Conservation (phyloP, 2,329 filamentous ascomycete species). For the Daldinia sp. region DNA sequence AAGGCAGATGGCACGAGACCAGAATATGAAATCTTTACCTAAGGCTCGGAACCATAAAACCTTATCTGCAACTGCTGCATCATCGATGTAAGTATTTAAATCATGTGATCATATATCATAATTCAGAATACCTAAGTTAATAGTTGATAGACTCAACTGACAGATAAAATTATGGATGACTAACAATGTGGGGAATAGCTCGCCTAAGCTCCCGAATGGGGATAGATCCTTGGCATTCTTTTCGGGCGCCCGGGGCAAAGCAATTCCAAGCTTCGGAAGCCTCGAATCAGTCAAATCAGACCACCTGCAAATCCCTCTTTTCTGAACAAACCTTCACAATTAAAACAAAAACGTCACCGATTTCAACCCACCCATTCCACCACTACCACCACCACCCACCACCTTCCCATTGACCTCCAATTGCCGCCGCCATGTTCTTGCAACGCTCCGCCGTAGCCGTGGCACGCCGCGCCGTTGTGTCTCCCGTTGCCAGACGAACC, state of each 20-base stretch:
- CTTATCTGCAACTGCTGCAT: neutral
- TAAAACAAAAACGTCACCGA: slow-evolving; percentile 37
- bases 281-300: slow-evolving; percentile 43
- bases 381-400: slow-evolving; percentile 25
- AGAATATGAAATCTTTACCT: neutral
- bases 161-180: neutral
- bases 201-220: slow-evolving; percentile 35
- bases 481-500: slow-evolving; percentile 67
- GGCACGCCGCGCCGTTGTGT: slow-evolving; percentile 69
- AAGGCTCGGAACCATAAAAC: neutral
- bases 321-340: slow-evolving; percentile 25
- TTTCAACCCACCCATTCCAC: neutral
- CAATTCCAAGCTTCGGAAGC: slow-evolving; percentile 35
- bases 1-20: neutral
- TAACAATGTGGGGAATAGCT: slow-evolving; percentile 5
- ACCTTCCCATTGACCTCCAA: slow-evolving; percentile 36
- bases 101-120: neutral
- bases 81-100: neutral
- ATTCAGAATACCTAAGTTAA: neutral
- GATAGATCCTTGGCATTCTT: slow-evolving; percentile 42
- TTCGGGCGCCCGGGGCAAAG: slow-evolving; percentile 27
- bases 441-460: slow-evolving; percentile 72
- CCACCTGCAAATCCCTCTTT: slow-evolving; percentile 45
- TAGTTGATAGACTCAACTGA: neutral
- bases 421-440: slow-evolving; percentile 67